Percentiles rank a stretch among this genome's conserved stretches.
Conservation (phyloP, 208 protist genomes). For the Leishmania mexicana region DNA sequence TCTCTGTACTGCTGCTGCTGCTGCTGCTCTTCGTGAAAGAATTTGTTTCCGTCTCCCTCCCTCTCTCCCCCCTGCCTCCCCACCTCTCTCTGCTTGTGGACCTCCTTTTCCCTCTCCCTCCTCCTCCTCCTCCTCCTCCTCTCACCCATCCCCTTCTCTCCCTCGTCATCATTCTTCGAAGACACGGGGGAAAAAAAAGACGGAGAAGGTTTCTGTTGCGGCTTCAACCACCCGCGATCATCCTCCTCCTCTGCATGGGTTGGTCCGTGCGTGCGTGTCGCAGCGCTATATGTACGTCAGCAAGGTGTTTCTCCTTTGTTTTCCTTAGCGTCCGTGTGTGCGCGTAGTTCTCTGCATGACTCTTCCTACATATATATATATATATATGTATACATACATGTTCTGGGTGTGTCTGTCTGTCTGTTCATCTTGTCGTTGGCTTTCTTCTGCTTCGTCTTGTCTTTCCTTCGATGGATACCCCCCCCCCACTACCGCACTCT, state of each 20-base stretch:
- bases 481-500: not conserved
- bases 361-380: not conserved
- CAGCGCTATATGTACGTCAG: not conserved
- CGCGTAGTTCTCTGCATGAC: not conserved
- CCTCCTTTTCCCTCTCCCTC: not conserved
- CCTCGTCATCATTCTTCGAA: not conserved
- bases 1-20: not conserved
- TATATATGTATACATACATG: not conserved
- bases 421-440: not conserved
- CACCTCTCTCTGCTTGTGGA: not conserved
- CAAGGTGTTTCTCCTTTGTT: not conserved
- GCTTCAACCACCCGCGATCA: not conserved
- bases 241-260: not conserved
- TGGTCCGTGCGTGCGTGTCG: not conserved
- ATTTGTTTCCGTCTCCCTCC: not conserved
- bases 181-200: not conserved
- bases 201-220: not conserved
- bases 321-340: not conserved
- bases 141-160: not conserved
- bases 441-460: not conserved
- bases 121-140: not conserved
- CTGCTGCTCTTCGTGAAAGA: too few relatives aligned
- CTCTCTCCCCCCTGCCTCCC: not conserved
- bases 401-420: not conserved
- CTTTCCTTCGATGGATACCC: not conserved